phyloP scores from a whole-genome alignment of 441 rosid genomes.

The Metrosideros polymorpha region DNA sequence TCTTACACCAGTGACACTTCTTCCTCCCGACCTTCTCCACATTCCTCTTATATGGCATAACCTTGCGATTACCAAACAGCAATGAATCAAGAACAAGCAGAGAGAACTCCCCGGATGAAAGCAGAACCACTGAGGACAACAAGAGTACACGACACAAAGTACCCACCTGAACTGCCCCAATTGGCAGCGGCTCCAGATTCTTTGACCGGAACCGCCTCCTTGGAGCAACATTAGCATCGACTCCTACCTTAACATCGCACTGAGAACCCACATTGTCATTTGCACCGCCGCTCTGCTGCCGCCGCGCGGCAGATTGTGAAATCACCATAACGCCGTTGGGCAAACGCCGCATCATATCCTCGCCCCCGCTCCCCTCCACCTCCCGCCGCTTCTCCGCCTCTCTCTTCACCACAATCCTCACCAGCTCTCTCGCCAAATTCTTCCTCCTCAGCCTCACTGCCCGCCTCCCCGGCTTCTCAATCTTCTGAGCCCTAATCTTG shows the following conservation, averaged over 20 bases:
- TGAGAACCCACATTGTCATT: constrained; percentile 36
- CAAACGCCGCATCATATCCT: constrained; percentile 64
- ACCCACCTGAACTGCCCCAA: constrained; percentile 63
- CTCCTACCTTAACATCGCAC: constrained; percentile 63
- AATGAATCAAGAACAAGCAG: background rate
- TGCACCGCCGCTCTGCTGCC: constrained; percentile 15
- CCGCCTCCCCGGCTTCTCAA: constrained; percentile 20
- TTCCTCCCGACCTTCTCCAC: constrained; percentile 49
- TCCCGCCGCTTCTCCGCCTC: constrained; percentile 60
- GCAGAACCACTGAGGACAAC: background rate
- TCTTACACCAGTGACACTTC: constrained; percentile 89
- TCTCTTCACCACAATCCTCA: constrained; percentile 68
- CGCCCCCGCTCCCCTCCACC: constrained; percentile 9
- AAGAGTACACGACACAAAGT: background rate
- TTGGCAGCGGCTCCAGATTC: constrained; percentile 68
- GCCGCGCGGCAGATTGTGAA: constrained; percentile 43
- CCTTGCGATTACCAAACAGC: constrained; percentile 19
- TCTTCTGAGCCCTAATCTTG: constrained; percentile 50
- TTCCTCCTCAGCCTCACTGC: constrained; percentile 57
- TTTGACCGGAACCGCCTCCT: constrained; percentile 75
- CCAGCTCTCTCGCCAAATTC: constrained; percentile 60
- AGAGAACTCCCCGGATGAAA: background rate
- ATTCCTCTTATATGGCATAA: constrained; percentile 51
- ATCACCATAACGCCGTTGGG: constrained; percentile 95
- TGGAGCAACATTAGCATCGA: constrained; percentile 22